Base-by-base conservation (phyloP, 371 early-diverging fungal species). In the Apophysomyces sp. region DNA sequence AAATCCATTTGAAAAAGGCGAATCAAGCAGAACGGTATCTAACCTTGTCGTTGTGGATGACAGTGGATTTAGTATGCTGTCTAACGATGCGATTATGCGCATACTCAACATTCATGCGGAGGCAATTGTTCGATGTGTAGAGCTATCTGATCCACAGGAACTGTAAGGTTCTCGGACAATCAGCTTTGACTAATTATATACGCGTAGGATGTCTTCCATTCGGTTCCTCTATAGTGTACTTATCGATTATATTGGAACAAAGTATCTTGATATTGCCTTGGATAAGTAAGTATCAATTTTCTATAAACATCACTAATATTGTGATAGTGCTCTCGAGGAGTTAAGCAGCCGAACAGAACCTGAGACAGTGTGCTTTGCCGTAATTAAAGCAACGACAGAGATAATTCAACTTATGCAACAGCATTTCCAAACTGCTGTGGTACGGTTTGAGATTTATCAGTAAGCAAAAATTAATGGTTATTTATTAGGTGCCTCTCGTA, bases 381-480 rank as follows among this genome's bases (percentile, higher is more conserved):
- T 87, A 2, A 84, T 96, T 24, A 83, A 87, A 41, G 74, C 86
- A 1, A 80, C 91, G 15, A 91, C 89, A 6, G 72, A 89, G 27
- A 86, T 90, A 1, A 81, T 93, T 18, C 94, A 94, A 40, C 72
- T 96, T 41, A 74, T 94, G 55, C 98, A 98, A 72, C 79, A 89
- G 34, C 97, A 97, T 72, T 97, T 96, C 78, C 94, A 95, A 63
- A 81, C 86, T 9, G 80, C 85, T 3, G 82, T 96, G 58, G 95
- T 94, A 85, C 77, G 63, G 27, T 51, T 53, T 40, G 15, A 36
- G 41, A 51, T 31, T 53, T n/a, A n/a, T n/a, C n/a, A 4, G 26
- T 12, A 49, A 53, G 2, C 15, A 24, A 15, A 44, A 26, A 49
- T 2, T 4, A 31, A 18, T 41, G 61, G 16, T 41, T 49, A 49